phyloP scores from a whole-genome alignment of 495 filamentous ascomycete genomes.

The Aspergillus hancockii region DNA sequence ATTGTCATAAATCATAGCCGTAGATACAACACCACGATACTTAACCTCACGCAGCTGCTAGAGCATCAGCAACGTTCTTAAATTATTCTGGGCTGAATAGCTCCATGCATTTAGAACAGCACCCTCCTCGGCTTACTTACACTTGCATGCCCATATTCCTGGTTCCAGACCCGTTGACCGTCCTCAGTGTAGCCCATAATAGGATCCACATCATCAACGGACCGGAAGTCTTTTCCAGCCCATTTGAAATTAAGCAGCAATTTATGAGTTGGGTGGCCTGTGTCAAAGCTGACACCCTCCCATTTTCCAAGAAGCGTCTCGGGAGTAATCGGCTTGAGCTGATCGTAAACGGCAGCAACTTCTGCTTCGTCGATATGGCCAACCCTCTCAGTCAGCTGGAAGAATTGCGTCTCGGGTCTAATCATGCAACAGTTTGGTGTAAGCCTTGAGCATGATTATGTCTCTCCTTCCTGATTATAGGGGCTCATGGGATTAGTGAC shows the following conservation, averaged over 20 bases:
- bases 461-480: no score
- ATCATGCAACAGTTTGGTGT: no score
- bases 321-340: constrained; percentile 9
- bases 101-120: no score
- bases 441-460: no score
- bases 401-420: no score
- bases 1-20: constrained; percentile 33
- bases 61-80: no score
- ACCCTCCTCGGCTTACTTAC: no score
- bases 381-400: no score
- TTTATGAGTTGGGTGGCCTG: constrained; percentile 23
- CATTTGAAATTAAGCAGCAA: constrained; percentile 21
- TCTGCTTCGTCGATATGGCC: no score
- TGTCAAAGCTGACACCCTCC: constrained; percentile 29
- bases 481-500: no score
- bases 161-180: constrained; percentile 19
- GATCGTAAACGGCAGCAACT: constrained; percentile 14
- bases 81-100: no score
- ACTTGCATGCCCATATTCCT: background rate
- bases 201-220: constrained; percentile 31
- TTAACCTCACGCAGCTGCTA: constrained; percentile 29
- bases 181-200: constrained; percentile 24
- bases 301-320: constrained; percentile 24
- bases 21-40: constrained; percentile 22
- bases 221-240: constrained; percentile 30